Evolutionary conservation across 2,329 filamentous ascomycete species (phyloP), one percentile per base, ranked within the genome.

Genomic region (Aspergillus sp.): DNA sequence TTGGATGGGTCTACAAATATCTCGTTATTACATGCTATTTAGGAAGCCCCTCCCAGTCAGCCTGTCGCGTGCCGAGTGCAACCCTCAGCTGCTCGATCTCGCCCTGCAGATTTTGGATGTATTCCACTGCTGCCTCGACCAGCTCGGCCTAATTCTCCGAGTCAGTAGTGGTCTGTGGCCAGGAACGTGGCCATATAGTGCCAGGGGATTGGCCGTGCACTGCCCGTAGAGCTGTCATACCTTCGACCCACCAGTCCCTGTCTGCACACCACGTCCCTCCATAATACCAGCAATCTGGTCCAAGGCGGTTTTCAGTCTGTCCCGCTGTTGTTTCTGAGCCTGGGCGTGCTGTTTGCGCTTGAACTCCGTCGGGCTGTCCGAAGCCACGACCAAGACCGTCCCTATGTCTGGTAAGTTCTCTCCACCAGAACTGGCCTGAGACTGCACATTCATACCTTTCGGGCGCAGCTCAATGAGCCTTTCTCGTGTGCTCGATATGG

Each of bases 61-160:
- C 9, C 33, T 14, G 35, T 37, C 35, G 35, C 35, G 35, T 37
- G 35, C 5, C 35, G 35, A 15, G 11, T 37, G 25, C 25, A 27
- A 11, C 27, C 44, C 52, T 52, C 23, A 53, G 35, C 14, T 57
- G 39, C 51, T 47, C 54, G n/a, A 62, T 25, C 25, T 58, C 48
- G 15, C 41, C 41, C 43, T 62, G 58, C 19, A 62, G 46, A 4
- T 27, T 19, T 17, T 56, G 55, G 19, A 62, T 62, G 46, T 62
- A 62, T 11, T 55, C 58, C n/a, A 61, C 56, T 11, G 60, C 55
- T 4, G 60, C 51, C n/a, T 62, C 60, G 6, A 62, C 17, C 31
- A 62, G 25, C 15, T 62, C 60, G 19, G 58, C 58, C 60, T 62
- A 37, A 41, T n/a, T 14, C 43, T 23, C 23, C 37, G 33, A 31